Base-by-base conservation (phyloP, 306 rosid species). In the Datisca glomerata region DNA sequence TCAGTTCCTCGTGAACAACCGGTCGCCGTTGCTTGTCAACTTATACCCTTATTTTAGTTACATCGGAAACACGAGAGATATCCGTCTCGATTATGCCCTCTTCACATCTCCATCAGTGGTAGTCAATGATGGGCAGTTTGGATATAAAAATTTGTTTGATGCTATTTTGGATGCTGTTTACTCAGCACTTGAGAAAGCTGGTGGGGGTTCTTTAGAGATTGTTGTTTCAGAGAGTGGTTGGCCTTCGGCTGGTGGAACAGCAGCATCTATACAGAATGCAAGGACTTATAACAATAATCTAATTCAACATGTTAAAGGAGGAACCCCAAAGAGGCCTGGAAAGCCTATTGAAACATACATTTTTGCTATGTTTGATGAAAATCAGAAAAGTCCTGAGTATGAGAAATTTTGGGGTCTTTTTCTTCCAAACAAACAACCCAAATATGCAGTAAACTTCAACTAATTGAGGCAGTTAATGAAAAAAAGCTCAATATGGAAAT, bases 211-310 rank as follows among this genome's bases (percentile, higher is more conserved):
- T 1, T 3, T 70, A 47, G 53, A 46, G 37, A 43, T 73, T 1
- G 73, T 70, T 19, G 73, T 66, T 12, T 56, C 80, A 0, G 73
- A 78, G 53, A 63, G 50, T 23, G 82, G 82, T 6, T 78, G 81
- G 76, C 81, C 86, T 12, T 59, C 81, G 0, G 49, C 48, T 8
- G 68, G 68, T 5, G 75, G 81, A 13, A 41, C 11, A 0, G 66
- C 43, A 10, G 55, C 87, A 37, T 35, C 65, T 3, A 36, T 21
- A n/a, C n/a, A n/a, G n/a, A n/a, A n/a, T n/a, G n/a, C n/a, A n/a
- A n/a, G n/a, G n/a, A n/a, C n/a, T n/a, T n/a, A n/a, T n/a, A n/a
- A n/a, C n/a, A 56, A 49, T 7, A 67, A 67, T 47, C 35, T 61
- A 51, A 21, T 67, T 21, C 33, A 55, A 17, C 64, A 67, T 51